A percentile compares a stretch with the other conserved stretches of the same genome.
Evolutionary conservation across 1,139 yeast species (phyloP).

Genomic region (Blastobotrys arbuscula): DNA sequence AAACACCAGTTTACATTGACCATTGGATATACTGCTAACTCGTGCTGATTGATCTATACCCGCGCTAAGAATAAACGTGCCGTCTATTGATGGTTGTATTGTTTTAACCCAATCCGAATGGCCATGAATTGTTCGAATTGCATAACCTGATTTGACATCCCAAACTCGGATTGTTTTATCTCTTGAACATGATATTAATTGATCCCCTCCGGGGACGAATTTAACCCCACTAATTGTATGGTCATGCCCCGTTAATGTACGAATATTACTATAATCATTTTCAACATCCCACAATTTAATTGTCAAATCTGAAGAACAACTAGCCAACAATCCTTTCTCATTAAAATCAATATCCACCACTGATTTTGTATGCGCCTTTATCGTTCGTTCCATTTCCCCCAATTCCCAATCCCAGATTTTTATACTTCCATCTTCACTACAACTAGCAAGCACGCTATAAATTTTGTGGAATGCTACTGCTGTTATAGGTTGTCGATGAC

Average conservation of each 20-base stretch:
- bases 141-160: constrained; percentile 69
- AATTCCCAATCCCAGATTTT: constrained; percentile 70
- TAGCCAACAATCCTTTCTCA: constrained; percentile 38
- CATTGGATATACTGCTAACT: constrained; percentile 54
- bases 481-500: constrained; percentile 58
- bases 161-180: constrained; percentile 70
- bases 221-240: constrained; percentile 70
- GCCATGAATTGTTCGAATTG: constrained; percentile 60
- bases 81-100: constrained; percentile 46
- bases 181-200: constrained; percentile 62
- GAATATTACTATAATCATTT: constrained; percentile 47
- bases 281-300: constrained; percentile 66
- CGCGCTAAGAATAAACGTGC: constrained; percentile 64
- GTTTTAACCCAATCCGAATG: constrained; percentile 89
- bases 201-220: constrained; percentile 44
- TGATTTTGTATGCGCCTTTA: constrained; percentile 73
- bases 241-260: constrained; percentile 83
- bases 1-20: constrained; percentile 62
- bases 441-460: constrained; percentile 60
- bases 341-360: constrained; percentile 56
- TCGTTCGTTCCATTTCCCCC: constrained; percentile 60
- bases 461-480: constrained; percentile 68
- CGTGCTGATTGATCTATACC: constrained; percentile 79
- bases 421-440: constrained; percentile 69
- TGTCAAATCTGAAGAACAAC: constrained; percentile 70